Evolutionary conservation across 2,329 filamentous ascomycete genomes (phyloP).

Genomic region (Monosporascus cannonballus): DNA sequence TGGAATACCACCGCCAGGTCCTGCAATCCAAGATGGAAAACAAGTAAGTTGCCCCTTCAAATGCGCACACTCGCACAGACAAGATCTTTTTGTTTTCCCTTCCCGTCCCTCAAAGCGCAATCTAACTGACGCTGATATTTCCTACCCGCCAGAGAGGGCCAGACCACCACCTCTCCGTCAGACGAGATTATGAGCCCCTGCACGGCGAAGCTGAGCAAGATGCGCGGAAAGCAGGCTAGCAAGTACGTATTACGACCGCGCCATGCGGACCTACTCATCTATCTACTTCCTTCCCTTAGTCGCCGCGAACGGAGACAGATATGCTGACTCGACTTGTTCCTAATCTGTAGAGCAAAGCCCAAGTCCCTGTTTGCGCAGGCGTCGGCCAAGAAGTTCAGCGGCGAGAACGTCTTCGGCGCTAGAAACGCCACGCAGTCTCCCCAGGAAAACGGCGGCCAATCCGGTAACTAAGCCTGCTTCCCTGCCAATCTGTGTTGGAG

Average conservation of each 20-base stretch:
- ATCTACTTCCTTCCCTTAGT: background rate
- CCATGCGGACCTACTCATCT: background rate
- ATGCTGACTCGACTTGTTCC: conserved; percentile 12
- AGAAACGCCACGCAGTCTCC: conserved; percentile 14
- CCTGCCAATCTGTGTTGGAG: too few species aligned
- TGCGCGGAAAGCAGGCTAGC: conserved; percentile 73
- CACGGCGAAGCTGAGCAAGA: conserved; percentile 72
- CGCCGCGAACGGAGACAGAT: background rate
- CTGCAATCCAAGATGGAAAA: conserved; percentile 66
- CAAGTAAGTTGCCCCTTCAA: conserved; percentile 39
- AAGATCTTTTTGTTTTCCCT: background rate
- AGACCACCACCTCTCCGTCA: conserved; percentile 73
- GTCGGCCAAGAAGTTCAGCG: conserved; percentile 55
- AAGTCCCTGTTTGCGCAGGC: conserved; percentile 63
- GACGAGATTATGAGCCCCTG: conserved; percentile 86
- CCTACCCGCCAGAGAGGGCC: conserved; percentile 27
- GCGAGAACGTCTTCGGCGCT: conserved; percentile 35
- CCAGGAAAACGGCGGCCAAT: background rate
- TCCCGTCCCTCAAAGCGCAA: conserved; percentile 3
- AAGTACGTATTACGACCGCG: conserved; percentile 51
- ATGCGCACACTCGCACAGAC: too few species aligned
- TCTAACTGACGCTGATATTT: background rate
- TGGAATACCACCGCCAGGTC: conserved; percentile 74
- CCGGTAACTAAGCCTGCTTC: conserved; percentile 1
- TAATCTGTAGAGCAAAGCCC: conserved; percentile 49